A percentile compares a stretch with the other conserved stretches of the same genome.
Conservation (phyloP, 257 asterid species). For the Cruciata laevipes region DNA sequence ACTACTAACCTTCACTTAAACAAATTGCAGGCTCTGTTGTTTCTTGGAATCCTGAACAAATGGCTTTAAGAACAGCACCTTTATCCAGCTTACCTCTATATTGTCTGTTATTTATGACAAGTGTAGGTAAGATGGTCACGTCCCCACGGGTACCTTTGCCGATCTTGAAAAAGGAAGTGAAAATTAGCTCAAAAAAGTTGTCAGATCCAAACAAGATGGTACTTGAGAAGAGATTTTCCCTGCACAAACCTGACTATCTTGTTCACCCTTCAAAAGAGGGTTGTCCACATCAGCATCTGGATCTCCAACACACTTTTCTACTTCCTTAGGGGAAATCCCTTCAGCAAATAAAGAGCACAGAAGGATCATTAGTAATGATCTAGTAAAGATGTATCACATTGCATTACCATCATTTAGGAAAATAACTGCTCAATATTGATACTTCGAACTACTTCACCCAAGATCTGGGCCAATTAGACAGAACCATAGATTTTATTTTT, state of each 20-base stretch:
- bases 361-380: neutral
- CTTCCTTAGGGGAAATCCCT: slow-evolving; percentile 66
- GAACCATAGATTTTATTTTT: neutral
- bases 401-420: neutral
- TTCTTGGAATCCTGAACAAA: slow-evolving; percentile 65
- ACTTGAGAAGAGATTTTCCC: neutral
- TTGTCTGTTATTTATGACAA: slow-evolving; percentile 51
- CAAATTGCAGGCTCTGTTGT: slow-evolving; percentile 63
- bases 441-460: neutral
- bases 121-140: slow-evolving; percentile 63
- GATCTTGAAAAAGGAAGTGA: slow-evolving; percentile 26
- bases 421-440: neutral
- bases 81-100: slow-evolving; percentile 64
- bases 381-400: neutral
- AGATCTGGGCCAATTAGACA: neutral
- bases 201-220: neutral
- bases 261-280: slow-evolving; percentile 57
- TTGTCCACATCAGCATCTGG: slow-evolving; percentile 69
- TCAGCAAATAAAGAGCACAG: slow-evolving; percentile 6
- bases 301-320: slow-evolving; percentile 80
- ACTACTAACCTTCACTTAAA: slow-evolving; percentile 35
- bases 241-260: slow-evolving; percentile 41
- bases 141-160: slow-evolving; percentile 60
- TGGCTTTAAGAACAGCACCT: slow-evolving; percentile 60
- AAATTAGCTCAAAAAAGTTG: neutral